phyloP scores from a whole-genome alignment of 495 filamentous ascomycete species.

The Penicillium odoratum region DNA sequence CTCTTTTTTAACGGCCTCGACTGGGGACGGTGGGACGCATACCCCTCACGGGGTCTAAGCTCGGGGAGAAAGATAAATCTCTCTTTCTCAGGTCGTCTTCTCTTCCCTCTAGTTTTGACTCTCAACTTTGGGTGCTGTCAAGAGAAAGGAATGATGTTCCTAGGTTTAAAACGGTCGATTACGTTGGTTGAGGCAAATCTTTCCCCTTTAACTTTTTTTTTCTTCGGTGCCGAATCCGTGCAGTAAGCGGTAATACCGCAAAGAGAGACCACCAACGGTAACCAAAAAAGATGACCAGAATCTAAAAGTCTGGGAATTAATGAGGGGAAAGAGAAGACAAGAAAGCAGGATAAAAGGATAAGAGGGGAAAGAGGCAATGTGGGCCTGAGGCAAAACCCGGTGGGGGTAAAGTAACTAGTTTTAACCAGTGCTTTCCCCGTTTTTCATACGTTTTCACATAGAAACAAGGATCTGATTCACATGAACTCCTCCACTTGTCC shows the following conservation, averaged over 20 bases:
- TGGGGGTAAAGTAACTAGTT: not conserved
- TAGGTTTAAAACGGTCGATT: constrained; percentile 9
- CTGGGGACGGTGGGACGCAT: constrained; percentile 38
- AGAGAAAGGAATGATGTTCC: not conserved
- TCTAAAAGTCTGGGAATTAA: constrained; percentile 1
- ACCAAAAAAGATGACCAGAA: not conserved
- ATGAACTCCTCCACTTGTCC: too few relatives aligned
- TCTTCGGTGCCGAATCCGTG: constrained; percentile 23
- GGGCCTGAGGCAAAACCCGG: constrained; percentile 21
- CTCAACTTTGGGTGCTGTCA: not conserved
- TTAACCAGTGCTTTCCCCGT: not conserved
- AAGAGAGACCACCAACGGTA: not conserved
- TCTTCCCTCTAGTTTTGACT: not conserved
- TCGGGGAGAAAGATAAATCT: not conserved
- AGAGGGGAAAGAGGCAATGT: constrained; percentile 27
- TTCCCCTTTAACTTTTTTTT: constrained; percentile 19
- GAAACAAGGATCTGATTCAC: too few relatives aligned
- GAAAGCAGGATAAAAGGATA: constrained; percentile 21
- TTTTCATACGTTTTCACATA: not conserved
- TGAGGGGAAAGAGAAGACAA: constrained; percentile 5
- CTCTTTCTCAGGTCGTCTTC: not conserved
- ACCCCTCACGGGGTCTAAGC: constrained; percentile 25
- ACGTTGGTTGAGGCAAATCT: constrained; percentile 35
- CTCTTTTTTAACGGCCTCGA: constrained; percentile 27
- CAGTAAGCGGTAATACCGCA: constrained; percentile 17